These are phyloP conservation scores for Apiotrichum domesticum DNA, from an alignment of 1,284 basidiomycete species.

Conservation along the genomic window DNA sequence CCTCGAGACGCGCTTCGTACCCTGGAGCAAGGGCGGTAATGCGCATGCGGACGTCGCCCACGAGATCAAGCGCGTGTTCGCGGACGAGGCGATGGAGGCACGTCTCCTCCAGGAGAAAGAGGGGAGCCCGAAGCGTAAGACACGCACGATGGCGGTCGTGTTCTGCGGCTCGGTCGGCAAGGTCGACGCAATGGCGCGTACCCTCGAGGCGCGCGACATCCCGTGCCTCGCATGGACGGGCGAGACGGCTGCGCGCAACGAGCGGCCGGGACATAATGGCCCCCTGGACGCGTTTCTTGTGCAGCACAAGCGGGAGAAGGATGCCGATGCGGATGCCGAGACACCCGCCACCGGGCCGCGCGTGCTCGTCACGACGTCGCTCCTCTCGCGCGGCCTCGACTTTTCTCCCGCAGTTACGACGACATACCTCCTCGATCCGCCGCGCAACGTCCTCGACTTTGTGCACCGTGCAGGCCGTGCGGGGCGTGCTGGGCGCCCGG, in stretches of 20 bases:
- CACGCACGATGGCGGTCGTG: slow-evolving; percentile 57
- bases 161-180: slow-evolving; percentile 71
- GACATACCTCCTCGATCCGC: slow-evolving; percentile 77
- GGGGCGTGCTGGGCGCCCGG: slow-evolving; percentile 62
- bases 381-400: slow-evolving; percentile 84
- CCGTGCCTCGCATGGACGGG: slow-evolving; percentile 60
- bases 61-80: slow-evolving; percentile 66
- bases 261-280: slow-evolving; percentile 50
- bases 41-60: slow-evolving; percentile 69
- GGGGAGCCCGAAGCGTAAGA: slow-evolving; percentile 4
- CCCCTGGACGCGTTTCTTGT: slow-evolving; percentile 59
- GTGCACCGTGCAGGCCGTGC: slow-evolving; percentile 73
- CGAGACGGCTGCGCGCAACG: slow-evolving; percentile 52
- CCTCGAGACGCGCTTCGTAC: slow-evolving; percentile 64
- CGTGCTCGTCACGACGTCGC: slow-evolving; percentile 78
- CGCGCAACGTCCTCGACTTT: slow-evolving; percentile 80
- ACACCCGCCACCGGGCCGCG: slow-evolving; percentile 35
- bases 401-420: slow-evolving; percentile 68
- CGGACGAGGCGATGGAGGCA: slow-evolving; percentile 54
- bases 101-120: no score
- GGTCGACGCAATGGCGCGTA: slow-evolving; percentile 57
- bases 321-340: background rate
- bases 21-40: slow-evolving; percentile 66
- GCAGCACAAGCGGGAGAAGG: slow-evolving; percentile 1
- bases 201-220: slow-evolving; percentile 57